Evolutionary conservation across 805 yeast species (phyloP).

Genomic region (Isabelozyma pseudorhagii): DNA sequence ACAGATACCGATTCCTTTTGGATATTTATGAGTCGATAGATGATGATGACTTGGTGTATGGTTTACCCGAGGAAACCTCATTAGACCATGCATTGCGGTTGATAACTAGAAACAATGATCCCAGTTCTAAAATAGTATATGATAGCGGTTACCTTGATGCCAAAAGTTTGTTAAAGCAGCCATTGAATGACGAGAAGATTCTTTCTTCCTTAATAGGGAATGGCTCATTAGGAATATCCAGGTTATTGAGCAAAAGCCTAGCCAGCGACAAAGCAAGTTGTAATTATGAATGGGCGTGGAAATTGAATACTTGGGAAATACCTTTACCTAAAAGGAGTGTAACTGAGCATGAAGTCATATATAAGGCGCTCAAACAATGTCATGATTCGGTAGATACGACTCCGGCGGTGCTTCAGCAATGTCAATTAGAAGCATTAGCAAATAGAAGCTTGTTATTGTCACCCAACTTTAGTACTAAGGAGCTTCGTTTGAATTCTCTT

Average conservation of each 20-base stretch:
- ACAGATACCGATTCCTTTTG: slow-evolving; percentile 13
- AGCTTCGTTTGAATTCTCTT: slow-evolving; percentile 7
- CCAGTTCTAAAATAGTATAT: slow-evolving; percentile 45
- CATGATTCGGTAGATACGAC: slow-evolving; percentile 24
- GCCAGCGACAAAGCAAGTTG: slow-evolving; percentile 10
- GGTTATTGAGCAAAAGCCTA: slow-evolving; percentile 30
- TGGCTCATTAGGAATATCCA: slow-evolving; percentile 61
- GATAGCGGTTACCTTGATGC: slow-evolving; percentile 58
- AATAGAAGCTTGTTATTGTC: slow-evolving; percentile 6
- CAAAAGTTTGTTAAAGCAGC: slow-evolving; percentile 10
- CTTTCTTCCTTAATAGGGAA: slow-evolving; percentile 40
- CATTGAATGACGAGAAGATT: slow-evolving; percentile 9
- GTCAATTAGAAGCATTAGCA: slow-evolving; percentile 15
- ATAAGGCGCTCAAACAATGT: slow-evolving; percentile 47
- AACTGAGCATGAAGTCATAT: slow-evolving; percentile 47
- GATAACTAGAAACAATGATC: slow-evolving; percentile 25
- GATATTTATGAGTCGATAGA: slow-evolving; percentile 50
- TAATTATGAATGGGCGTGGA: slow-evolving; percentile 69
- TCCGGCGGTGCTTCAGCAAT: slow-evolving; percentile 11
- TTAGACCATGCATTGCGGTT: slow-evolving; percentile 49
- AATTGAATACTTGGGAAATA: slow-evolving; percentile 72
- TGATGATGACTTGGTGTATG: slow-evolving; percentile 62
- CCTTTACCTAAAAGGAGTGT: slow-evolving; percentile 42
- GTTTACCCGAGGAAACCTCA: slow-evolving; percentile 59
- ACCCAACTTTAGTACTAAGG: slow-evolving; percentile 11